Percentiles rank a stretch among this genome's conserved stretches.
Evolutionary conservation across 2,329 filamentous ascomycete genomes (phyloP).

Genomic region (Botryotinia narcissicola): DNA sequence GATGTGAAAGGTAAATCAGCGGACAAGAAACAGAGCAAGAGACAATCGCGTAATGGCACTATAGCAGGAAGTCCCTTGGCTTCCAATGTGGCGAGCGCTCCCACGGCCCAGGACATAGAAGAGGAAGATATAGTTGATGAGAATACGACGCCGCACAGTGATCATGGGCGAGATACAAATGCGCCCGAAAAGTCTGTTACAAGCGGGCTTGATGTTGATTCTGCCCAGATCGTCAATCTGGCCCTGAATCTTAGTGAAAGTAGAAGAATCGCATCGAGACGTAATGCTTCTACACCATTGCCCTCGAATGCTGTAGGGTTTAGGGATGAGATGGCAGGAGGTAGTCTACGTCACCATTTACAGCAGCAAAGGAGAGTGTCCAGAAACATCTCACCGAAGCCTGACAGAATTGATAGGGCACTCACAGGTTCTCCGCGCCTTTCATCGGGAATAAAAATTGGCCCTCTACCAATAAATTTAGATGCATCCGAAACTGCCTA

Average conservation of each 20-base stretch:
- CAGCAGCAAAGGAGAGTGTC: conserved; percentile 67
- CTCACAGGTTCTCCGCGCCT: conserved; percentile 41
- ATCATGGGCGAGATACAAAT: conserved; percentile 9
- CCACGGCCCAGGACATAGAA: conserved; percentile 10
- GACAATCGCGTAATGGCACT: conserved; percentile 28
- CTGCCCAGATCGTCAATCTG: conserved; percentile 88
- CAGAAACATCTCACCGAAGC: conserved; percentile 58
- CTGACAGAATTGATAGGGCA: conserved; percentile 42
- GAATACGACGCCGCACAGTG: conserved; percentile 16
- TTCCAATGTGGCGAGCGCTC: conserved; percentile 27
- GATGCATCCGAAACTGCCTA: conserved; percentile 49
- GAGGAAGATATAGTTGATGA: not conserved
- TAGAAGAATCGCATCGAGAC: conserved; percentile 61
- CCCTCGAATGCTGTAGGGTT: conserved; percentile 43
- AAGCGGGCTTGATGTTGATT: conserved; percentile 63
- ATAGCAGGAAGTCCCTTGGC: conserved; percentile 36
- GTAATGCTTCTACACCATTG: conserved; percentile 50
- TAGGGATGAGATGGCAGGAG: conserved; percentile 49
- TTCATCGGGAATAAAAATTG: conserved; percentile 44
- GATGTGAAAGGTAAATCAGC: conserved; percentile 34
- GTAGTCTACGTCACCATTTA: conserved; percentile 65
- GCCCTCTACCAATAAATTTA: conserved; percentile 49
- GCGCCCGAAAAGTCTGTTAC: conserved; percentile 15
- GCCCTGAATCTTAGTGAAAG: conserved; percentile 86
- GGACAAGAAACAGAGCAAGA: conserved; percentile 32